Base-by-base conservation (phyloP, 768 basidiomycete species). In the Psilocybe azurescens region DNA sequence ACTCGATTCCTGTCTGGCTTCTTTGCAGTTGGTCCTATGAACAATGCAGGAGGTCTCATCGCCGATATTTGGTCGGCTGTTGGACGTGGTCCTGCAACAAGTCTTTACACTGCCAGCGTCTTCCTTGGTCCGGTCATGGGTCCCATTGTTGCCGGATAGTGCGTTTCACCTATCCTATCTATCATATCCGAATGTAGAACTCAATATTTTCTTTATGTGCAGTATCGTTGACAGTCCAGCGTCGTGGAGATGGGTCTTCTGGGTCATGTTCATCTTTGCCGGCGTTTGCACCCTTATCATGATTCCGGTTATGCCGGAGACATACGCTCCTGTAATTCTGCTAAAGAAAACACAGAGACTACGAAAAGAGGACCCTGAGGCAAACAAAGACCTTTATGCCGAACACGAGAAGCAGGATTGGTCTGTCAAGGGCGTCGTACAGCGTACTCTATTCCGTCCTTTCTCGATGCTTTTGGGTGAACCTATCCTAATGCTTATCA, bases 211-310 rank as follows among this genome's bases (percentile, higher is more conserved):
- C 24, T 49, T 41, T 10, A 39, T 28, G n/a, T 58, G 33, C 58
- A 85, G 83, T 60, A 83, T 89, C 65, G 73, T 84, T 5, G 73
- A 82, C 50, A 81, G 78, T 62, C 54, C 67, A n/a, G 71, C 81
- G 9, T 81, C 78, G 3, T 92, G 89, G 88, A 68, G 86, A 66
- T 89, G 86, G 85, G 78, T 89, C 1, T 90, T 86, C 75, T 89
- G 88, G 86, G 79, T 89, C 58, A 86, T 85, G 83, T 83, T 88
- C 79, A 83, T 88, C 14, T 86, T 88, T 62, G 83, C 86, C 0
- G 84, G 81, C 0, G 67, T 71, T 5, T 86, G 86, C 68, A 83
- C 82, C 2, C 6, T 79, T 10, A 62, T 85, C 53, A 73, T 78
- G 36, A 58, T 83, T 20, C 56, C 85, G 30, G 69, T 82, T 60